phyloP scores from a whole-genome alignment of 345 rosid genomes.

The Populus tremula region DNA sequence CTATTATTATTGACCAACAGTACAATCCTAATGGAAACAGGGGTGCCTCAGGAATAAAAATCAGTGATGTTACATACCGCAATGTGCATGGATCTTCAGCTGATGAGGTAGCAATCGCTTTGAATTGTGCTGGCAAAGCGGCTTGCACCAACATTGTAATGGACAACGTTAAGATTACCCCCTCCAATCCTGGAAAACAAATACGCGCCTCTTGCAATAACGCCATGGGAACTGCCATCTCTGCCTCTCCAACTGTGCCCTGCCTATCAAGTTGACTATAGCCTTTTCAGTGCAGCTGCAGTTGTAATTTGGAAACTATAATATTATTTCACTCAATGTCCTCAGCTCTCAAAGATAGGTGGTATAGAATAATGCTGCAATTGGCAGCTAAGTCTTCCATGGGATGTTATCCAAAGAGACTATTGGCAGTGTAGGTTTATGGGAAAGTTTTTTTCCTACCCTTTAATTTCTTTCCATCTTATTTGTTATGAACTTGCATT shows the following conservation, averaged over 20 bases:
- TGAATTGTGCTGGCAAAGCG: slow-evolving; percentile 25
- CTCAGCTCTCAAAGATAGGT: background rate
- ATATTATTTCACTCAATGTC: too few relatives aligned
- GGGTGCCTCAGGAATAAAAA: slow-evolving; percentile 20
- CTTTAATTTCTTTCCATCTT: too few relatives aligned
- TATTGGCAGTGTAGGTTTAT: too few relatives aligned
- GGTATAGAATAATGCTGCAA: too few relatives aligned
- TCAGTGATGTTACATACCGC: slow-evolving; percentile 35
- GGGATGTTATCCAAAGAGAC: too few relatives aligned
- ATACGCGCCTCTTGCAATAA: slow-evolving; percentile 27
- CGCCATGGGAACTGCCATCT: slow-evolving; percentile 1
- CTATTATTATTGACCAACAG: slow-evolving; percentile 40
- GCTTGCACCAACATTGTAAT: slow-evolving; percentile 36
- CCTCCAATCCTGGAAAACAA: slow-evolving; percentile 17
- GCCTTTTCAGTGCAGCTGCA: background rate
- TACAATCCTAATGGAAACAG: background rate
- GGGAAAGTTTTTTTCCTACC: too few relatives aligned
- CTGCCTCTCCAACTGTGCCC: background rate
- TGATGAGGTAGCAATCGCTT: slow-evolving; percentile 21
- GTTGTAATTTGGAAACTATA: background rate
- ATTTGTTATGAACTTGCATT: too few relatives aligned
- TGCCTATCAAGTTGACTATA: background rate
- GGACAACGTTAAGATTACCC: slow-evolving; percentile 22
- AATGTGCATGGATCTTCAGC: slow-evolving; percentile 34
- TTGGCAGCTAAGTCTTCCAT: too few relatives aligned